Evolutionary conservation across 257 asterid species (phyloP).

Genomic region (Nicotiana sylvestris): DNA sequence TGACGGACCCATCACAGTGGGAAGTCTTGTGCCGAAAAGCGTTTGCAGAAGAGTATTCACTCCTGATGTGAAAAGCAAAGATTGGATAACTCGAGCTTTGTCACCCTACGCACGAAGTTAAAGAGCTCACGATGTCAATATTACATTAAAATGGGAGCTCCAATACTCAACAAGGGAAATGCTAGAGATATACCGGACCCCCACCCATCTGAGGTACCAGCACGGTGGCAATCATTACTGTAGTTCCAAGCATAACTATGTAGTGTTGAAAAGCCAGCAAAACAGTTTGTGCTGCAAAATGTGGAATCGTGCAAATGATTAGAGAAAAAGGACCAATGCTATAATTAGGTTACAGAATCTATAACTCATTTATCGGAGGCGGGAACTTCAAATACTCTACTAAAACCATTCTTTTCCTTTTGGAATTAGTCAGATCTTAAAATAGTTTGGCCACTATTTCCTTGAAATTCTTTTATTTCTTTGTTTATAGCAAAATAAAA

Average conservation of each 20-base stretch:
- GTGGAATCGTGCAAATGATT: not conserved
- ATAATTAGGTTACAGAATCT: not conserved
- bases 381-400: not conserved
- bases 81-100: conserved; percentile 84
- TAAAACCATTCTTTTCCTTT: not conserved
- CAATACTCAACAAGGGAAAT: conserved; percentile 10
- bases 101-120: conserved; percentile 58
- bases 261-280: conserved; percentile 85
- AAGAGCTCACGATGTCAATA: conserved; percentile 3
- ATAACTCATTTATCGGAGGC: not conserved
- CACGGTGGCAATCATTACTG: conserved; percentile 65
- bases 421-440: not conserved
- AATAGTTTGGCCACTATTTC: not conserved
- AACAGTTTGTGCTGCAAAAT: conserved; percentile 66
- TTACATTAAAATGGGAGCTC: not conserved
- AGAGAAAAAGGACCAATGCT: not conserved
- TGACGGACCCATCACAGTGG: conserved; percentile 97
- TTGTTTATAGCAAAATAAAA: not conserved
- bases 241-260: conserved; percentile 94
- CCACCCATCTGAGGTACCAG: conserved; percentile 99
- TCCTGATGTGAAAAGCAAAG: conserved; percentile 90
- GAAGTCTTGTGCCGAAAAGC: conserved; percentile 90
- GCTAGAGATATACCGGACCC: conserved; percentile 47
- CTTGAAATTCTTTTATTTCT: not conserved
- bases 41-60: conserved; percentile 86